phyloP scores from a whole-genome alignment of 768 basidiomycete genomes.

The Boletus insuetus region DNA sequence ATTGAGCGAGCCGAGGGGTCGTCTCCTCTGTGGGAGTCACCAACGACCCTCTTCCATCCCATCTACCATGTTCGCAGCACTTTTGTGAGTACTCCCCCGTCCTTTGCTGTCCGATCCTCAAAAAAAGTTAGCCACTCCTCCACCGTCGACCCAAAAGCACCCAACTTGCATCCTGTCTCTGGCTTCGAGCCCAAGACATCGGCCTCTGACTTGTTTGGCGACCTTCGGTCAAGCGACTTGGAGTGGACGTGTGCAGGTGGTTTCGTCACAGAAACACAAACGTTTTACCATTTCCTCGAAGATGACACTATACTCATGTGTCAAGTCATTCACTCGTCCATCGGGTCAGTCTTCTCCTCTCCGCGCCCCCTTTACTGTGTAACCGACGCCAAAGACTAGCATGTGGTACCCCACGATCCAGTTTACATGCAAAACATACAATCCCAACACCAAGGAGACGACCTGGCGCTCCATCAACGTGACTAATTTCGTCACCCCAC shows the following conservation, averaged over 20 bases:
- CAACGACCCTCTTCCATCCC: background rate
- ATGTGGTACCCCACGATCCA: slow-evolving; percentile 94
- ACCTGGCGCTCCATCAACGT: slow-evolving; percentile 89
- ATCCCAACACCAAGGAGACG: slow-evolving; percentile 70
- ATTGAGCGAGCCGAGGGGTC: slow-evolving; percentile 7
- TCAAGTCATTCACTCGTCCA: slow-evolving; percentile 84
- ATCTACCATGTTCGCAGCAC: slow-evolving; percentile 70
- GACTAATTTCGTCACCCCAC: slow-evolving; percentile 71
- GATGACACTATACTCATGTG: slow-evolving; percentile 79
- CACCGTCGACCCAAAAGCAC: slow-evolving; percentile 61
- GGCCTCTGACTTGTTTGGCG: slow-evolving; percentile 65
- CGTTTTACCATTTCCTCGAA: slow-evolving; percentile 76
- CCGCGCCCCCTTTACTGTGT: background rate
- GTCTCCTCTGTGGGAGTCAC: background rate
- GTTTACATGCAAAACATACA: slow-evolving; percentile 85
- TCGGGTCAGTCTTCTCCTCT: slow-evolving; percentile 62
- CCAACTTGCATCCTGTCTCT: slow-evolving; percentile 83
- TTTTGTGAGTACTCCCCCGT: slow-evolving; percentile 58
- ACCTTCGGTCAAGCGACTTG: slow-evolving; percentile 69
- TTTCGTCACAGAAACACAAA: slow-evolving; percentile 89
- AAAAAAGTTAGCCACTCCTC: slow-evolving; percentile 44
- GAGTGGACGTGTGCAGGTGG: slow-evolving; percentile 83
- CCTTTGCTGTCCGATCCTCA: slow-evolving; percentile 10
- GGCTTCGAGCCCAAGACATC: slow-evolving; percentile 41
- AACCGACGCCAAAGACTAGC: slow-evolving; percentile 39